A percentile compares a stretch with the other conserved stretches of the same genome.
Evolutionary conservation across 2,329 filamentous ascomycete genomes (phyloP).

Genomic region (Microascus cirrosus): DNA sequence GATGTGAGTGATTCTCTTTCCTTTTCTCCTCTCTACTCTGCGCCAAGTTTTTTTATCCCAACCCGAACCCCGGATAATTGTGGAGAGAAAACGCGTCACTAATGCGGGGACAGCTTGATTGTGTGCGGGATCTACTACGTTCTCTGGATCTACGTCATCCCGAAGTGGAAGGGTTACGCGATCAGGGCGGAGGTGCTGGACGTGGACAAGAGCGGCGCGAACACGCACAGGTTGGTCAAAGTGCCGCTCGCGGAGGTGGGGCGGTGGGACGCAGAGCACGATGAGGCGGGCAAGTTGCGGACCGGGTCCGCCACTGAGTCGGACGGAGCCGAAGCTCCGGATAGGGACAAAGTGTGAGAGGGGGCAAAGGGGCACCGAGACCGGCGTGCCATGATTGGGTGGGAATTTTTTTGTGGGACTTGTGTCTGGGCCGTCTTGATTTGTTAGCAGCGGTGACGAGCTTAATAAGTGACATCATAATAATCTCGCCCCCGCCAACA

Average conservation of each 20-base stretch:
- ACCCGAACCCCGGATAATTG: background rate
- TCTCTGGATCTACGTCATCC: constrained; percentile 45
- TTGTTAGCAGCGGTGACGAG: too few relatives aligned
- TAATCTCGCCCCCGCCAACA: too few relatives aligned
- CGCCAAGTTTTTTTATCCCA: background rate
- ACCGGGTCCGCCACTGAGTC: background rate
- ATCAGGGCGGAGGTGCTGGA: constrained; percentile 43
- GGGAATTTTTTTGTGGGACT: too few relatives aligned
- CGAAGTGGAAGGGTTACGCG: constrained; percentile 37
- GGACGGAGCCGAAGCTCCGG: background rate
- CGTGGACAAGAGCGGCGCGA: constrained; percentile 32
- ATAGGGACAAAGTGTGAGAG: background rate
- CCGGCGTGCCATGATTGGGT: too few relatives aligned
- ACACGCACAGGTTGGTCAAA: constrained; percentile 36
- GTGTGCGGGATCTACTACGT: constrained; percentile 46
- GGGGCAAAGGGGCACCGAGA: background rate
- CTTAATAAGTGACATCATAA: too few relatives aligned
- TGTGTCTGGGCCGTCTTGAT: too few relatives aligned
- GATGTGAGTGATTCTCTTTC: constrained; percentile 34
- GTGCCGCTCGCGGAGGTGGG: constrained; percentile 37
- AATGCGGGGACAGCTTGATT: constrained; percentile 25
- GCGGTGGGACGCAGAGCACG: constrained; percentile 48
- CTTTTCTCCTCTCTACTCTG: background rate
- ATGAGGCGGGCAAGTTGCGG: constrained; percentile 27
- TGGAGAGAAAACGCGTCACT: background rate